A percentile compares a stretch with the other conserved stretches of the same genome.
Evolutionary conservation across 108 stramenopile genomes (phyloP).

Genomic region (Fragilariopsis cylindrus): DNA sequence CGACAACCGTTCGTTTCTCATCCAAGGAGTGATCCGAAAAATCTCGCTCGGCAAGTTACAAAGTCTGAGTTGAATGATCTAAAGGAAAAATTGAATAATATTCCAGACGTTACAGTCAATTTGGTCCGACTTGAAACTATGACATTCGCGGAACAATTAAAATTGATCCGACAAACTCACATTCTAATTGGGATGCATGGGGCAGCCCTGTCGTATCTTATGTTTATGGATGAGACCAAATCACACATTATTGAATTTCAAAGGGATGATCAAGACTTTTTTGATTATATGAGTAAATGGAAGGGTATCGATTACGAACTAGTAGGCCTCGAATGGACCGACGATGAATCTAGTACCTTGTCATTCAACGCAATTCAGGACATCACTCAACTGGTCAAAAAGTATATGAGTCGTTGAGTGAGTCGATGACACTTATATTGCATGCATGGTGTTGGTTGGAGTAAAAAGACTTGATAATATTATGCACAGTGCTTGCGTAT

Average conservation of each 20-base stretch:
- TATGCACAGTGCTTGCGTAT: no score
- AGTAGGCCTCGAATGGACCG: background rate
- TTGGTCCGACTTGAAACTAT: constrained; percentile 33
- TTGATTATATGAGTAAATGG: constrained; percentile 20
- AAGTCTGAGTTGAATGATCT: constrained; percentile 7
- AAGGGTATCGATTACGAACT: constrained; percentile 17
- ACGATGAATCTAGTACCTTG: background rate
- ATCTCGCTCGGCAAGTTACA: constrained; percentile 4
- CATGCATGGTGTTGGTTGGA: background rate
- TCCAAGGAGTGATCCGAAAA: constrained; percentile 27
- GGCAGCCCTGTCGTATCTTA: constrained; percentile 26
- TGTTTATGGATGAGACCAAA: constrained; percentile 20
- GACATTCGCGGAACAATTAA: constrained; percentile 30
- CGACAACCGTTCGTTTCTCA: constrained; percentile 45
- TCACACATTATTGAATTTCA: constrained; percentile 22
- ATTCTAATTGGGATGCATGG: constrained; percentile 44
- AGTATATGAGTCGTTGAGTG: background rate
- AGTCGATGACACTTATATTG: background rate
- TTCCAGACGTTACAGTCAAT: constrained; percentile 14
- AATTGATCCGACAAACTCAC: constrained; percentile 26
- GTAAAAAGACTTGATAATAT: background rate
- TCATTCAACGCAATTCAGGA: background rate
- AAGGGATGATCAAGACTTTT: constrained; percentile 12
- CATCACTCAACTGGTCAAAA: background rate
- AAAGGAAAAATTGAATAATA: background rate